Base-by-base conservation (phyloP, 2,329 filamentous ascomycete genomes). In the Aspergillus eucalypticola region DNA sequence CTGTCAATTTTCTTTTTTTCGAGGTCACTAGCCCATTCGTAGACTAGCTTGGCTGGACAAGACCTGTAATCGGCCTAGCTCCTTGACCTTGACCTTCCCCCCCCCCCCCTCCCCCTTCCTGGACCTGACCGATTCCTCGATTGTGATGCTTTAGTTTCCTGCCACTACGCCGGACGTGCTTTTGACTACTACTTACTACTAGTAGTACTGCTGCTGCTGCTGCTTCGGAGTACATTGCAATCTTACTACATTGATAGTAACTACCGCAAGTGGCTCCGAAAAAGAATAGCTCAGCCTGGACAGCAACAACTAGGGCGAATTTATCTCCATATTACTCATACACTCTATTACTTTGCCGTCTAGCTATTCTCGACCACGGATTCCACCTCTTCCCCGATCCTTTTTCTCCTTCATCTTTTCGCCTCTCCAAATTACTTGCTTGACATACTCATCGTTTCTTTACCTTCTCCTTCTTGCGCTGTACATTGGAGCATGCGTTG, bases 401-500 rank as follows among this genome's bases (percentile, higher is more conserved):
- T 39, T 35, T 17, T 39, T 38, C 49, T 54, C 29, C 46, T 23
- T 15, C 44, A 21, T 53, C 41, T 15, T 41, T 35, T 48, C 41
- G n/a, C 39, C 17, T 54, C 51, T 54, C 19, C 29, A 35, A 38
- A 27, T 49, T 49, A 42, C 42, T 27, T 27, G 25, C 58, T 50
- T 41, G 49, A 44, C 56, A 39, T 54, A 13, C 53, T n/a, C 25
- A 41, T 50, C 41, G 27, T 27, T 32, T 49, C 35, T 21, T 17
- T 21, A 27, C 50, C 21, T 55, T 42, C 29, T n/a, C 27, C 27
- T 29, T 29, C 27, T 41, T 55, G 29, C 29, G 48, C 27, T 19
- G 15, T 15, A 50, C 41, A 32, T 53, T 41, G 57, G 60, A 65
- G 62, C 64, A 63, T 66, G 64, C 61, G 55, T 61, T 48, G 55